Percentiles rank a stretch among this genome's conserved stretches.
These are phyloP conservation scores for Cicer chorassanicum DNA, from an alignment of 306 rosid genomes.

Conservation along the genomic window DNA sequence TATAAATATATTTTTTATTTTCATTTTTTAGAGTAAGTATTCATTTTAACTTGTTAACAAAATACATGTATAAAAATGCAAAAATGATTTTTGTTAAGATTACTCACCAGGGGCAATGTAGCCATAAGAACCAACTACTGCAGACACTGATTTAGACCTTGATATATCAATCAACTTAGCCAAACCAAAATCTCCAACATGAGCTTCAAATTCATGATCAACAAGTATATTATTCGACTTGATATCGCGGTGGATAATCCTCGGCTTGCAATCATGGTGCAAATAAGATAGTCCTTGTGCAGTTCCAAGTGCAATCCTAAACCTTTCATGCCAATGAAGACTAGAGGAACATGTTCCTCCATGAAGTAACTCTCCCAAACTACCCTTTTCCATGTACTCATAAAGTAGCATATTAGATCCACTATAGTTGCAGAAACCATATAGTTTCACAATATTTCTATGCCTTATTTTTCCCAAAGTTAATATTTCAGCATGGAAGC, in stretches of 20 bases:
- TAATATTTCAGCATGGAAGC: conserved; percentile 73
- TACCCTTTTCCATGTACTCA: conserved; percentile 77
- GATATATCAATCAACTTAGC: conserved; percentile 77
- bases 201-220: conserved; percentile 70
- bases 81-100: background rate
- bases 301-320: conserved; percentile 74
- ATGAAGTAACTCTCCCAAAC: conserved; percentile 75
- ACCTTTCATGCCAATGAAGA: conserved; percentile 73
- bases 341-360: conserved; percentile 47
- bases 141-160: conserved; percentile 75
- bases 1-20: no score
- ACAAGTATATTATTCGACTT: conserved; percentile 74
- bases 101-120: conserved; percentile 84
- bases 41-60: no score
- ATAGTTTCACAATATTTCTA: conserved; percentile 74
- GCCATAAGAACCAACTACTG: conserved; percentile 84
- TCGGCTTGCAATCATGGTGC: conserved; percentile 83
- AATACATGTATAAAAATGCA: background rate
- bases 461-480: conserved; percentile 81
- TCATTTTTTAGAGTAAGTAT: no score
- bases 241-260: conserved; percentile 78
- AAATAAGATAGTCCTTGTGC: conserved; percentile 80
- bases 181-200: conserved; percentile 86
- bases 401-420: conserved; percentile 72
- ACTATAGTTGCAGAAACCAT: conserved; percentile 68